Conservation (phyloP, 1,284 basidiomycete species). For the Anthracocystis setariae region DNA sequence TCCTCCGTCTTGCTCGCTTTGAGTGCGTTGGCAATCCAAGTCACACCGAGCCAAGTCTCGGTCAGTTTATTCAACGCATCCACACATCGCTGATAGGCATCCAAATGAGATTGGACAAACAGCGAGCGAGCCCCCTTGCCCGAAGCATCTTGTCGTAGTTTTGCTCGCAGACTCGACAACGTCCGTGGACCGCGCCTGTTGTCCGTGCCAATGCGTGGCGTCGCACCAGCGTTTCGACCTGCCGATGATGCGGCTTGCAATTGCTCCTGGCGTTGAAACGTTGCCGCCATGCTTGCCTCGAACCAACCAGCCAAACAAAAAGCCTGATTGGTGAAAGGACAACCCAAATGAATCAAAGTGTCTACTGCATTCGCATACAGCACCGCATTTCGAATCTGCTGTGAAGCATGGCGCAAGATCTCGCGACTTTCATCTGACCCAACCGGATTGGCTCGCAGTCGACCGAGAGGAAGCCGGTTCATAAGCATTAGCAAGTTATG, state of each 20-base stretch:
- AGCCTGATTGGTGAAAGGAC: constrained; percentile 12
- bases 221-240: no score
- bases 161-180: not conserved
- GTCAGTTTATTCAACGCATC: constrained; percentile 10
- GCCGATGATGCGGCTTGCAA: not conserved
- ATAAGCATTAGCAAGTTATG: constrained; percentile 10
- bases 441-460: constrained; percentile 5
- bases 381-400: constrained; percentile 11
- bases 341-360: constrained; percentile 2
- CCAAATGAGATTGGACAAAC: constrained; percentile 11
- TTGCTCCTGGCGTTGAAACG: constrained; percentile 8
- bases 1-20: constrained; percentile 10
- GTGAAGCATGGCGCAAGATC: constrained; percentile 8
- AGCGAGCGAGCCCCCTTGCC: constrained; percentile 1
- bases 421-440: constrained; percentile 5
- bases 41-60: constrained; percentile 6
- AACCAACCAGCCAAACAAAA: constrained; percentile 9
- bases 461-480: constrained; percentile 5
- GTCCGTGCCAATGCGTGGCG: no score
- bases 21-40: constrained; percentile 12
- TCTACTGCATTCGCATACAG: constrained; percentile 10
- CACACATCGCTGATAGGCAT: constrained; percentile 8
- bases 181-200: no score
- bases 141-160: constrained; percentile 1
- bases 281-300: constrained; percentile 9